A percentile compares a stretch with the other conserved stretches of the same genome.
Conservation (phyloP, 2,329 filamentous ascomycete species). For the Epichloe bromicola region DNA sequence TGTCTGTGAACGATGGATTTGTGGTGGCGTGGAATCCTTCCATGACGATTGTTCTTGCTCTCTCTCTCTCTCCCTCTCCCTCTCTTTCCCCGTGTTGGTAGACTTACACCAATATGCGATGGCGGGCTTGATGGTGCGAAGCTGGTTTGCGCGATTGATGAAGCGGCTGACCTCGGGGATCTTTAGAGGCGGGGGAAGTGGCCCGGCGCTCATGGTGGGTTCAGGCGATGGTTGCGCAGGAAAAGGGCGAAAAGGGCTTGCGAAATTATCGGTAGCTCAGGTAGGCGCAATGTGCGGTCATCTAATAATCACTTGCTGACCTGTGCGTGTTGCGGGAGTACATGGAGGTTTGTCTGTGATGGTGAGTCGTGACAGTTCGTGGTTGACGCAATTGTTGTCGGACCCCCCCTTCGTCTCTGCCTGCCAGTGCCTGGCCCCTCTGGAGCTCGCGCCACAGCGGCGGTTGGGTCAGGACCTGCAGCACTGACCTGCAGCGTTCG, state of each 20-base stretch:
- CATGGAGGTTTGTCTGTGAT: not conserved
- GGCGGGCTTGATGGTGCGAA: conserved; percentile 74
- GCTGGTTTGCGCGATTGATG: conserved; percentile 68
- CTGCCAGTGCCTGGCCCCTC: too few species aligned
- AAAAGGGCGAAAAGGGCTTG: not conserved
- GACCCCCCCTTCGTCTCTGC: too few species aligned
- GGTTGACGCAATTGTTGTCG: too few species aligned
- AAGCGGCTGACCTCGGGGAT: conserved; percentile 74
- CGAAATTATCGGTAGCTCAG: too few species aligned
- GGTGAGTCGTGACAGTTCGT: not conserved
- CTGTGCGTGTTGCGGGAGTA: not conserved
- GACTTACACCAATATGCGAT: conserved; percentile 88
- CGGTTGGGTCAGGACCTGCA: not conserved
- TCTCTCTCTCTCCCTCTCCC: not conserved
- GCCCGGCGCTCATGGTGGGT: conserved; percentile 47
- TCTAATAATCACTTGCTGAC: not conserved
- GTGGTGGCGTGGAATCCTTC: not conserved
- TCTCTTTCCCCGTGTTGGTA: not conserved
- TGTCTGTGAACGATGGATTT: not conserved
- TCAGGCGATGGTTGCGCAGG: not conserved
- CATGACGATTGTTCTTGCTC: too few species aligned
- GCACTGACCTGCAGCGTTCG: not conserved
- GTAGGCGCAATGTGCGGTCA: not conserved
- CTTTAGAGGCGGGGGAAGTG: conserved; percentile 43
- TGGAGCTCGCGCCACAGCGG: conserved; percentile 1